phyloP scores from a whole-genome alignment of 805 yeast genomes.

The Cyberlindnera sargentensis region DNA sequence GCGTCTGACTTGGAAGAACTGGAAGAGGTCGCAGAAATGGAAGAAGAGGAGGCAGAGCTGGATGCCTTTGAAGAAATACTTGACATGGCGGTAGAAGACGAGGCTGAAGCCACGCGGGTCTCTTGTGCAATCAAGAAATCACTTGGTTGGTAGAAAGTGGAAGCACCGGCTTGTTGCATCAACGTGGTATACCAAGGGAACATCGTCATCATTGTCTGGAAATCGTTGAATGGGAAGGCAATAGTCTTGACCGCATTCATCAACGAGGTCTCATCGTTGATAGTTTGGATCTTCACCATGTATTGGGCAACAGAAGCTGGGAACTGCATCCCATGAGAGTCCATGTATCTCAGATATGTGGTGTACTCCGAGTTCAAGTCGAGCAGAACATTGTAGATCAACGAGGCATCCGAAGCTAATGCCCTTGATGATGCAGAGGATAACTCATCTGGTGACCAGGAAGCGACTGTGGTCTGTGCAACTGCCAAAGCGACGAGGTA shows the following conservation, averaged over 20 bases:
- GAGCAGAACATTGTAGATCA: constrained; percentile 16
- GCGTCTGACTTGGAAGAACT: background rate
- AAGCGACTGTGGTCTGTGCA: constrained; percentile 7
- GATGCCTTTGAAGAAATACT: constrained; percentile 2
- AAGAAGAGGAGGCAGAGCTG: constrained; percentile 3
- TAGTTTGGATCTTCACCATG: constrained; percentile 24
- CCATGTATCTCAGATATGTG: constrained; percentile 18
- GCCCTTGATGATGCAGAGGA: constrained; percentile 20
- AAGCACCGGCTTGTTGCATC: constrained; percentile 11
- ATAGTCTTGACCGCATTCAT: constrained; percentile 20
- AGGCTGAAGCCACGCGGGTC: background rate
- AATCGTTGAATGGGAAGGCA: constrained; percentile 30
- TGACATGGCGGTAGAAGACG: background rate
- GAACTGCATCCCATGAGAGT: constrained; percentile 19
- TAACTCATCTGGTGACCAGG: constrained; percentile 4
- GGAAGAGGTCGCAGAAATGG: constrained; percentile 7
- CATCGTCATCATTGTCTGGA: constrained; percentile 28
- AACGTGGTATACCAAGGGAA: constrained; percentile 19
- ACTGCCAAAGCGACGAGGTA: background rate
- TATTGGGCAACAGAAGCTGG: constrained; percentile 31
- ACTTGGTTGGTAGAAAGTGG: constrained; percentile 17
- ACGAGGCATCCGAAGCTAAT: constrained; percentile 11
- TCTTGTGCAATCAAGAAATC: constrained; percentile 14
- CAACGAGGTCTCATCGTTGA: constrained; percentile 22
- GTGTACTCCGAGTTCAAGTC: constrained; percentile 16